These are phyloP conservation scores for Colletotrichum scovillei DNA, from an alignment of 2,329 filamentous ascomycete genomes.

Conservation along the genomic window DNA sequence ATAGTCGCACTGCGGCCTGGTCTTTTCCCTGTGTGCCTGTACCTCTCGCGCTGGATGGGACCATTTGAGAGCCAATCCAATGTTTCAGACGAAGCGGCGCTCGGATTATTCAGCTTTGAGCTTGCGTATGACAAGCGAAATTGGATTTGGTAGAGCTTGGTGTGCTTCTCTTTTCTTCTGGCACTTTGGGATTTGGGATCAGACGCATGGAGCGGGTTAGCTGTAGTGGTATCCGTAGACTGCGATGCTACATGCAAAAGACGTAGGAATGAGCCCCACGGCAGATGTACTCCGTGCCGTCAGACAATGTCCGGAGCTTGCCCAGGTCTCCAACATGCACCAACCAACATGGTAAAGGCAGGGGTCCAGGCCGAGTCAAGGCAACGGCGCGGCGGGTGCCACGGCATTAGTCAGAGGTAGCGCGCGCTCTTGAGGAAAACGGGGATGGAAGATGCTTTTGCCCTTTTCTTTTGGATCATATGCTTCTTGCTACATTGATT, in stretches of 20 bases:
- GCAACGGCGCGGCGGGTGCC: constrained; percentile 23
- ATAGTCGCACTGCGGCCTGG: not conserved
- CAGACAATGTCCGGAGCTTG: not conserved
- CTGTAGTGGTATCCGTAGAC: not conserved
- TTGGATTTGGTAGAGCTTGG: not conserved
- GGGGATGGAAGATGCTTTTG: not conserved
- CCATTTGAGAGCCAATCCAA: constrained; percentile 11
- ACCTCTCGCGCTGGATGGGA: not conserved
- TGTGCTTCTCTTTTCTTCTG: not conserved
- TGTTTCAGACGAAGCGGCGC: constrained; percentile 33
- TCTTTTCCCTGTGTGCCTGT: not conserved
- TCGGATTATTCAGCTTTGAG: constrained; percentile 22
- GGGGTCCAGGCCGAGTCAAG: constrained; percentile 18
- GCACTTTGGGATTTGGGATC: not conserved
- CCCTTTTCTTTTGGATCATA: not conserved
- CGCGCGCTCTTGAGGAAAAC: not conserved
- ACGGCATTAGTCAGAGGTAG: constrained; percentile 17
- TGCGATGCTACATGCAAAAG: not conserved
- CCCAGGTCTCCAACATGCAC: not conserved
- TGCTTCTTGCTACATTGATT: not conserved
- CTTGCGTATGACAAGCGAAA: constrained; percentile 13
- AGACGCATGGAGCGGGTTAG: not conserved
- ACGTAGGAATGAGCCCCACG: not conserved
- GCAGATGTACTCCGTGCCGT: not conserved
- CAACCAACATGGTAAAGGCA: not conserved